phyloP scores from a whole-genome alignment of 306 rosid species.

The Pueraria montana region DNA sequence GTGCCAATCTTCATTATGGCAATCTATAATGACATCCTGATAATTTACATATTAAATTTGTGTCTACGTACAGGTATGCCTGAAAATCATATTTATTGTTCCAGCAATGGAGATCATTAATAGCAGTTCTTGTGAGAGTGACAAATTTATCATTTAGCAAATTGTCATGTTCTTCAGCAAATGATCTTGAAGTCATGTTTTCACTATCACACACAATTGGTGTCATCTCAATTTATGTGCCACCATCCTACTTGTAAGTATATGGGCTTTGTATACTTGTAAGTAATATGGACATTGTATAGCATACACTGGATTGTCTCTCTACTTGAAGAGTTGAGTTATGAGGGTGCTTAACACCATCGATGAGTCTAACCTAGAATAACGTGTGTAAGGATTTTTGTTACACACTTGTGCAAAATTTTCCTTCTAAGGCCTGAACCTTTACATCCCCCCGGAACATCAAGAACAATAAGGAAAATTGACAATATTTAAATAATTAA shows the following conservation, averaged over 20 bases:
- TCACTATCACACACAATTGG: constrained; percentile 34
- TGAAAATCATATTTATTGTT: constrained; percentile 26
- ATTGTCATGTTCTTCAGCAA: not conserved
- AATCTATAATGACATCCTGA: not conserved
- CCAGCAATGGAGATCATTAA: constrained; percentile 37
- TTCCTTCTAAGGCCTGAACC: not conserved
- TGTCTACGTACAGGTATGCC: constrained; percentile 30
- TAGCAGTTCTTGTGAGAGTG: constrained; percentile 34
- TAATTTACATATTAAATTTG: constrained; percentile 23
- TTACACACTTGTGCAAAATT: constrained; percentile 3
- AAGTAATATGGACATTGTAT: constrained; percentile 53
- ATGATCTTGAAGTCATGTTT: constrained; percentile 42
- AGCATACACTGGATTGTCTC: constrained; percentile 46
- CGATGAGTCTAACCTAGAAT: constrained; percentile 38
- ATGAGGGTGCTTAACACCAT: constrained; percentile 47
- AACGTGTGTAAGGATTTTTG: constrained; percentile 37
- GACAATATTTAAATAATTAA: constrained; percentile 7
- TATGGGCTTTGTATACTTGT: constrained; percentile 53
- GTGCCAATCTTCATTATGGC: constrained; percentile 2
- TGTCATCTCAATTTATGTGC: constrained; percentile 42
- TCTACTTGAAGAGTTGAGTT: constrained; percentile 27
- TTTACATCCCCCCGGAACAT: not conserved
- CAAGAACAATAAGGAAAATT: not conserved
- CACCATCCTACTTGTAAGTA: constrained; percentile 46
- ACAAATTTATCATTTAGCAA: constrained; percentile 41